Percentiles rank a stretch among this genome's conserved stretches.
Conservation (phyloP, 768 basidiomycete species). For the Hypsizygus marmoreus region DNA sequence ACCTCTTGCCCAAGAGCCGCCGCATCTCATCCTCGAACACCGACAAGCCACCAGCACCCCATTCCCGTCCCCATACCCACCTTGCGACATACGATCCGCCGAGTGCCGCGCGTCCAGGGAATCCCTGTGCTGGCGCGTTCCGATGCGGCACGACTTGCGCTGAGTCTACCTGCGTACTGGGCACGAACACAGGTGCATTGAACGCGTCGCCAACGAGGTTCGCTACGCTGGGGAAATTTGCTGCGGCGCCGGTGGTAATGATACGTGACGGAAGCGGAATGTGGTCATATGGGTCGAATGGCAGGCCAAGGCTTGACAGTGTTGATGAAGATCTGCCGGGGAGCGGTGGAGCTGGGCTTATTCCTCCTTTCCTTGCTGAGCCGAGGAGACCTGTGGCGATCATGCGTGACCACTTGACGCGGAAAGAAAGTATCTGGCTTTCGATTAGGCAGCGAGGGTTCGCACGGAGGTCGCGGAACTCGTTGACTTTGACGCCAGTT, state of each 20-base stretch:
- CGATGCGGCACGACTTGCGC: constrained; percentile 73
- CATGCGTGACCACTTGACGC: constrained; percentile 80
- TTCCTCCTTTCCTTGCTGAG: constrained; percentile 32
- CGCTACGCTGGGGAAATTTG: constrained; percentile 81
- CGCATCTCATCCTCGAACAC: constrained; percentile 83
- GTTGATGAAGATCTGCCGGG: constrained; percentile 27
- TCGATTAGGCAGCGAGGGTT: constrained; percentile 87
- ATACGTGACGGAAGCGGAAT: constrained; percentile 64
- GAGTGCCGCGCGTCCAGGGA: constrained; percentile 67
- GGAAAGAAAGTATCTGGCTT: constrained; percentile 78
- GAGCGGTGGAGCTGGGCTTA: constrained; percentile 36
- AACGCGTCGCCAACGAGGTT: constrained; percentile 82
- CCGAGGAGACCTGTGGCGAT: constrained; percentile 69
- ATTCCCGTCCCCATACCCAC: constrained; percentile 83
- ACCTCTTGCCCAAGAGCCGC: constrained; percentile 69
- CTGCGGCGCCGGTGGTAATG: constrained; percentile 76
- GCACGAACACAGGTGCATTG: constrained; percentile 78
- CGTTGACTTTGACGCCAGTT: constrained; percentile 83
- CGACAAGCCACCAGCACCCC: constrained; percentile 48
- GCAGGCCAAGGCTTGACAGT: constrained; percentile 55
- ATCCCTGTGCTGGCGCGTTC: constrained; percentile 71
- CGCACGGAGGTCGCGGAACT: constrained; percentile 86
- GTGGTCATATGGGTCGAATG: constrained; percentile 81
- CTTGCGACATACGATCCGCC: constrained; percentile 80
- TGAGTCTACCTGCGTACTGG: constrained; percentile 73